phyloP scores from a whole-genome alignment of 306 rosid genomes.

The Abrus pulchellus region DNA sequence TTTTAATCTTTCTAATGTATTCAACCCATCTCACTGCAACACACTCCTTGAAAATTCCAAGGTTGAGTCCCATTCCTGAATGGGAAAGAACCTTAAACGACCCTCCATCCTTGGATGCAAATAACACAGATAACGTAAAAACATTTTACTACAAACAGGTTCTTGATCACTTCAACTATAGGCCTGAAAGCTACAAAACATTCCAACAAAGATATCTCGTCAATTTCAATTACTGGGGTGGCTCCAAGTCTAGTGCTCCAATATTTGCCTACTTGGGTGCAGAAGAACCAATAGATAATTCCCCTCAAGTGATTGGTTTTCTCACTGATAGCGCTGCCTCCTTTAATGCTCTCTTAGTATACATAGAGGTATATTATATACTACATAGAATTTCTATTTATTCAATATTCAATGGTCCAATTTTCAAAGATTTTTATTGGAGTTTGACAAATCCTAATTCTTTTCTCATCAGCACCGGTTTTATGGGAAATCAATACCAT shows the following conservation, averaged over 20 bases:
- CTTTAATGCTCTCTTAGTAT: constrained; percentile 71
- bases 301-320: constrained; percentile 54
- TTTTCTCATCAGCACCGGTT: constrained; percentile 67
- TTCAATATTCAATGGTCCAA: neutral
- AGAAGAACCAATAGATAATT: constrained; percentile 61
- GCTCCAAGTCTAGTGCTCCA: constrained; percentile 68
- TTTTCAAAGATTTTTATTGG: neutral
- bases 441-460: neutral
- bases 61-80: constrained; percentile 60
- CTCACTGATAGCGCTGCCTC: constrained; percentile 65
- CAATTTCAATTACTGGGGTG: constrained; percentile 76
- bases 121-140: constrained; percentile 35
- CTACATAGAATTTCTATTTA: neutral
- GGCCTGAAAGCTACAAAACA: constrained; percentile 64
- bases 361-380: constrained; percentile 63
- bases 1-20: constrained; percentile 40
- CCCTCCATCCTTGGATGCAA: neutral
- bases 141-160: constrained; percentile 68
- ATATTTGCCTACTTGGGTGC: constrained; percentile 74
- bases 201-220: constrained; percentile 74
- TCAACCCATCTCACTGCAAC: constrained; percentile 44
- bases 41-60: constrained; percentile 53
- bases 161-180: constrained; percentile 81
- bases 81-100: constrained; percentile 43
- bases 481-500: constrained; percentile 80